These are phyloP conservation scores for Phytophthora palmivora DNA, from an alignment of 352 stramenopile species.

Conservation along the genomic window DNA sequence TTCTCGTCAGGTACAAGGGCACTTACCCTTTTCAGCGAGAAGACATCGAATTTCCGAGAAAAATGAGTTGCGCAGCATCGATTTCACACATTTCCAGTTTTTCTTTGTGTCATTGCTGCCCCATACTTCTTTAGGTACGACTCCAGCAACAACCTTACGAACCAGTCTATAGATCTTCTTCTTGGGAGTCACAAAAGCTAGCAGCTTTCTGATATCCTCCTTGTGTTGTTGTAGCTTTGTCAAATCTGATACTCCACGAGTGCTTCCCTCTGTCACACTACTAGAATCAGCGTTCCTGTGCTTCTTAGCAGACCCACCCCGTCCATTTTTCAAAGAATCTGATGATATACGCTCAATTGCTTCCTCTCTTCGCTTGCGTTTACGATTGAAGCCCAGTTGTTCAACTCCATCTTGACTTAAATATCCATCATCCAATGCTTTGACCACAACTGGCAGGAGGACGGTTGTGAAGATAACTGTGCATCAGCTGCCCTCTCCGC, in stretches of 20 bases:
- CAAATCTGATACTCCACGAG: slow-evolving; percentile 16
- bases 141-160: slow-evolving; percentile 51
- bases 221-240: slow-evolving; percentile 61
- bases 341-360: slow-evolving; percentile 39
- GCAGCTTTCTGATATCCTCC: slow-evolving; percentile 49
- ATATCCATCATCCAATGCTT: slow-evolving; percentile 60
- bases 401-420: slow-evolving; percentile 57
- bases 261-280: neutral
- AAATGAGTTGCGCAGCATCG: slow-evolving; percentile 54
- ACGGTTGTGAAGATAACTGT: slow-evolving; percentile 11
- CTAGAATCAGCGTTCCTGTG: slow-evolving; percentile 3
- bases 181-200: slow-evolving; percentile 54
- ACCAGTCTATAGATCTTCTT: slow-evolving; percentile 55
- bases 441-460: slow-evolving; percentile 33
- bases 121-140: slow-evolving; percentile 74
- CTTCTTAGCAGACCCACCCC: slow-evolving; percentile 17
- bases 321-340: slow-evolving; percentile 5
- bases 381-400: slow-evolving; percentile 28
- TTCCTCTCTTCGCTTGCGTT: slow-evolving; percentile 57
- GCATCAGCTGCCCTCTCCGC: slow-evolving; percentile 13
- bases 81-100: slow-evolving; percentile 69
- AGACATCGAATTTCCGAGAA: slow-evolving; percentile 62
- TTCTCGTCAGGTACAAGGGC: neutral
- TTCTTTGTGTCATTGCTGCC: slow-evolving; percentile 32
- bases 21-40: slow-evolving; percentile 62